Evolutionary conservation across 345 rosid genomes (phyloP).

Genomic region (Lepidium sativum): DNA sequence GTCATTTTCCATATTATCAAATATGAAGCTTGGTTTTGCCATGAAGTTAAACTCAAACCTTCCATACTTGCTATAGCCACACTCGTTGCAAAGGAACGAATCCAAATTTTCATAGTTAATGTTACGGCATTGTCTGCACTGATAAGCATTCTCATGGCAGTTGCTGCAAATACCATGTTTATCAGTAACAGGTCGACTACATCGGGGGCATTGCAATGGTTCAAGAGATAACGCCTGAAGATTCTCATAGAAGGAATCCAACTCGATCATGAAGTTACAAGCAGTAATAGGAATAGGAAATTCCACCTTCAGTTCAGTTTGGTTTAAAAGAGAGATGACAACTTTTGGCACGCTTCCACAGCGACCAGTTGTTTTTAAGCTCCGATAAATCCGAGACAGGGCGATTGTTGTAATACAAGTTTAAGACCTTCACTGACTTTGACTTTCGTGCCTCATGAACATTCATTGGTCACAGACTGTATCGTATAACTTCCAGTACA

Average conservation of each 20-base stretch:
- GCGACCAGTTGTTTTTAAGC: slow-evolving; percentile 91
- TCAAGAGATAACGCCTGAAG: slow-evolving; percentile 98
- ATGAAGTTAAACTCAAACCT: slow-evolving; percentile 97
- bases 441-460: slow-evolving; percentile 98
- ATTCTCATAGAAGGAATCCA: slow-evolving; percentile 98
- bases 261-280: slow-evolving; percentile 97
- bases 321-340: slow-evolving; percentile 97
- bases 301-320: slow-evolving; percentile 94
- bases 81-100: slow-evolving; percentile 97
- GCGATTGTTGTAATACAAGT: slow-evolving; percentile 91
- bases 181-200: slow-evolving; percentile 93
- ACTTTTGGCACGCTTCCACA: slow-evolving; percentile 99
- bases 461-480: slow-evolving; percentile 95
- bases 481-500: slow-evolving; percentile 98
- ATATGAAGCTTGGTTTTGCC: slow-evolving; percentile 96
- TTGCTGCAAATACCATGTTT: slow-evolving; percentile 95
- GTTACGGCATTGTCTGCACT: slow-evolving; percentile 99
- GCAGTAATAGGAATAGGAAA: slow-evolving; percentile 98
- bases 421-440: slow-evolving; percentile 93
- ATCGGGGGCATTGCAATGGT: slow-evolving; percentile 97
- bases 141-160: slow-evolving; percentile 99
- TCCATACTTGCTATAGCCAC: slow-evolving; percentile 98
- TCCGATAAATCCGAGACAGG: slow-evolving; percentile 95
- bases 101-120: slow-evolving; percentile 94
- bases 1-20: slow-evolving; percentile 97